These are phyloP conservation scores for Candida xyloterini DNA, from an alignment of 805 yeast genomes.

Conservation along the genomic window DNA sequence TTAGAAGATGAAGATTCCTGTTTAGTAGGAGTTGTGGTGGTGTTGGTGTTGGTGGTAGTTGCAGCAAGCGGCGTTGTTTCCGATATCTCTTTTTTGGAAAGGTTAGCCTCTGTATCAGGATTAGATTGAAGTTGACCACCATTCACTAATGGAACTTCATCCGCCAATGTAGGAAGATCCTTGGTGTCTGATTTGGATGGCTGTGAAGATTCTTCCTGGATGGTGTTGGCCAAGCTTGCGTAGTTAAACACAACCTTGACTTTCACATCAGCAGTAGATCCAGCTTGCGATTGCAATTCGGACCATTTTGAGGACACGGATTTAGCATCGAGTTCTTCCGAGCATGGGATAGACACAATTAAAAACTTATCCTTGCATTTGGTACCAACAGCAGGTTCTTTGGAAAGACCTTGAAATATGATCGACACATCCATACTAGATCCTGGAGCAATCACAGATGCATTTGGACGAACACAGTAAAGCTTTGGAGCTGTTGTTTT, in stretches of 20 bases:
- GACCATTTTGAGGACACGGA: constrained; percentile 71
- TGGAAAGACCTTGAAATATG: constrained; percentile 77
- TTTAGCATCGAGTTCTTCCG: constrained; percentile 51
- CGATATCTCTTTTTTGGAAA: not conserved
- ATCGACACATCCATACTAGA: constrained; percentile 69
- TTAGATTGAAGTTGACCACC: constrained; percentile 3
- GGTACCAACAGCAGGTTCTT: constrained; percentile 69
- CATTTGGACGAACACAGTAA: constrained; percentile 94
- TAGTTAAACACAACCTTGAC: constrained; percentile 32
- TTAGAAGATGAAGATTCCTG: constrained; percentile 9
- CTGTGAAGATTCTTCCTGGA: constrained; percentile 30
- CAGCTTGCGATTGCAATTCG: constrained; percentile 58
- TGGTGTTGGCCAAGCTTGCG: constrained; percentile 30
- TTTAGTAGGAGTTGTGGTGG: constrained; percentile 3
- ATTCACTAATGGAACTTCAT: constrained; percentile 14
- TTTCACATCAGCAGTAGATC: constrained; percentile 27
- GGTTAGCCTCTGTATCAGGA: constrained; percentile 1
- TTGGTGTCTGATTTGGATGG: constrained; percentile 17
- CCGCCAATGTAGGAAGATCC: constrained; percentile 10
- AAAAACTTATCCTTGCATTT: constrained; percentile 91
- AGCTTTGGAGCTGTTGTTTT: constrained; percentile 97
- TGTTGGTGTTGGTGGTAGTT: constrained; percentile 6
- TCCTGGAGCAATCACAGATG: constrained; percentile 76
- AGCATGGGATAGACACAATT: constrained; percentile 80
- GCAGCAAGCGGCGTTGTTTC: constrained; percentile 11